Conservation (phyloP, 345 rosid species). For the Salix udensis region DNA sequence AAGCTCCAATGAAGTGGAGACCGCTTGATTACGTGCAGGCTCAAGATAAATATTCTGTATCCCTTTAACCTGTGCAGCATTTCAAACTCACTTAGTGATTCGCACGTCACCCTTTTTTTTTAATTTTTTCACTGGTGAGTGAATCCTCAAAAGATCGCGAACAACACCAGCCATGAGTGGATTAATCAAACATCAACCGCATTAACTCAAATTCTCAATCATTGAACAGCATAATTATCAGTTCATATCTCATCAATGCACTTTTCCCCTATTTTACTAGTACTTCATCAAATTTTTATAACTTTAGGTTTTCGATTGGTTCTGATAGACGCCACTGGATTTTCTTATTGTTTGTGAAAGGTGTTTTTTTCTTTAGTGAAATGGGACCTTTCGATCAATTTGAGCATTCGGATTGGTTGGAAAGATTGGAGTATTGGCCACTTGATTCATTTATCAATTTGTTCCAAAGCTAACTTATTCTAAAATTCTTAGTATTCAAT, state of each 20-base stretch:
- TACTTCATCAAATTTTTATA: not conserved
- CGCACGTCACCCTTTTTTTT: not conserved
- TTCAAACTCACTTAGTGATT: not conserved
- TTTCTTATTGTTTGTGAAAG: slow-evolving; percentile 14
- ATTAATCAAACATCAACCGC: not conserved
- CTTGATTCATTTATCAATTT: slow-evolving; percentile 1
- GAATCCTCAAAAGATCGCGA: not conserved
- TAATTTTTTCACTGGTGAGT: not conserved
- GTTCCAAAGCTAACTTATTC: not conserved
- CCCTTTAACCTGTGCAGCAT: not conserved
- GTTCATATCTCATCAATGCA: not conserved
- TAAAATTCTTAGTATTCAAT: not conserved
- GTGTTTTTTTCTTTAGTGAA: not conserved
- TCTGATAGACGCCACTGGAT: slow-evolving; percentile 19
- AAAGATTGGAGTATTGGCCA: not conserved
- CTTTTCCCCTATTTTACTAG: not conserved
- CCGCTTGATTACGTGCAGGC: slow-evolving; percentile 9
- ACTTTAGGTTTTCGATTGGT: slow-evolving; percentile 14
- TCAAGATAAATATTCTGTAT: not conserved
- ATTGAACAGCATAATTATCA: not conserved
- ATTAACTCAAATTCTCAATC: not conserved
- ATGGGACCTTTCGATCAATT: slow-evolving; percentile 34
- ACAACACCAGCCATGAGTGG: not conserved
- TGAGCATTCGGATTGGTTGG: slow-evolving; percentile 18
- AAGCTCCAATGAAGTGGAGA: not conserved